phyloP scores from a whole-genome alignment of 1,139 yeast genomes.

The Diutina rugosa region DNA sequence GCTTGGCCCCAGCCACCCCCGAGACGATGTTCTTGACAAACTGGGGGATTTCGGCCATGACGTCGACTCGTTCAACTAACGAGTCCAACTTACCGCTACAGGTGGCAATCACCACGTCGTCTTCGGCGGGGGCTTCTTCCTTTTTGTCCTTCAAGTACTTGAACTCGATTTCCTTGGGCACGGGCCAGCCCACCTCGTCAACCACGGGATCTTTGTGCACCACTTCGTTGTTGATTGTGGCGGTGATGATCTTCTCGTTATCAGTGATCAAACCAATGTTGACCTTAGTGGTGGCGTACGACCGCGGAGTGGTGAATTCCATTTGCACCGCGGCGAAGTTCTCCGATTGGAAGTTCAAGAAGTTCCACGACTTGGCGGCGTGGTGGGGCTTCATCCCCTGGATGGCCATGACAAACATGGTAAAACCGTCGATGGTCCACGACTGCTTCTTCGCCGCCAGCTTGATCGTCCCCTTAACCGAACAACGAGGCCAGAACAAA shows the following conservation, averaged over 20 bases:
- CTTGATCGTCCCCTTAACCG: slow-evolving; percentile 49
- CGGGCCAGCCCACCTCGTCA: slow-evolving; percentile 90
- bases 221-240: slow-evolving; percentile 54
- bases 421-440: slow-evolving; percentile 32
- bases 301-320: slow-evolving; percentile 92
- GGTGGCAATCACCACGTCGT: slow-evolving; percentile 21
- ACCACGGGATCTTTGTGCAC: slow-evolving; percentile 43
- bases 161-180: slow-evolving; percentile 59
- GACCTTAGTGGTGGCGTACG: slow-evolving; percentile 76
- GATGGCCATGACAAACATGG: slow-evolving; percentile 94
- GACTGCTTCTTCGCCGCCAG: slow-evolving; percentile 12
- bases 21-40: slow-evolving; percentile 88
- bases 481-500: slow-evolving; percentile 87
- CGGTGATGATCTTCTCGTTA: slow-evolving; percentile 50
- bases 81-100: slow-evolving; percentile 43
- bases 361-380: slow-evolving; percentile 96
- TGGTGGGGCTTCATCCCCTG: slow-evolving; percentile 99
- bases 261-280: slow-evolving; percentile 64
- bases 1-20: slow-evolving; percentile 92
- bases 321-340: slow-evolving; percentile 66
- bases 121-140: slow-evolving; percentile 9
- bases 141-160: slow-evolving; percentile 14
- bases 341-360: slow-evolving; percentile 75
- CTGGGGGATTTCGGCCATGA: slow-evolving; percentile 92
- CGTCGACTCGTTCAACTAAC: slow-evolving; percentile 84